Conservation (phyloP, 2,329 filamentous ascomycete genomes). For the Colletotrichum plurivorum region DNA sequence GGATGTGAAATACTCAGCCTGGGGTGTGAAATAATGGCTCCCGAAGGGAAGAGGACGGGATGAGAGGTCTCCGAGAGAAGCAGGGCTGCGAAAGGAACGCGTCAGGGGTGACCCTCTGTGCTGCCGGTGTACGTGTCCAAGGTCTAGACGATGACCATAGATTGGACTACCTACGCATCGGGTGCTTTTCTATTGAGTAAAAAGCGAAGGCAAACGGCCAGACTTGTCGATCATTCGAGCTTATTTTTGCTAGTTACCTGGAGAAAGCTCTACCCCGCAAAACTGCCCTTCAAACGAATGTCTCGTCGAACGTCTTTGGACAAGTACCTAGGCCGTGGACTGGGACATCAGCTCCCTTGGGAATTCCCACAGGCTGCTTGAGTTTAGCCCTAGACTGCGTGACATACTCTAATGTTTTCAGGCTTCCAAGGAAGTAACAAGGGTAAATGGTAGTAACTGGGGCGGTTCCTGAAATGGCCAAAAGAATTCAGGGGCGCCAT, state of each 20-base stretch:
- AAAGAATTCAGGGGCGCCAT: too few relatives aligned
- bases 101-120: neutral
- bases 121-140: too few relatives aligned
- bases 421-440: neutral
- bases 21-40: too few relatives aligned
- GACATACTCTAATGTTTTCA: neutral
- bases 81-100: neutral
- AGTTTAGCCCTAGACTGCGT: neutral
- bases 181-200: neutral
- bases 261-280: conserved; percentile 12
- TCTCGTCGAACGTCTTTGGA: neutral
- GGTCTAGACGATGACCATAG: neutral
- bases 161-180: neutral
- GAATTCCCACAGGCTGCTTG: neutral
- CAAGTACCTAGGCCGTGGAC: neutral
- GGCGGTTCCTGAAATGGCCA: too few relatives aligned
- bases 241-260: neutral
- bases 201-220: neutral
- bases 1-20: neutral
- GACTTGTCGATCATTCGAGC: neutral
- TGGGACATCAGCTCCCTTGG: neutral
- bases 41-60: neutral
- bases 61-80: neutral
- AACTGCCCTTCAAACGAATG: neutral
- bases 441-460: too few relatives aligned